A percentile compares a stretch with the other conserved stretches of the same genome.
These are phyloP conservation scores for Hortaea sp. DNA, from an alignment of 2,329 filamentous ascomycete species.

Conservation along the genomic window DNA sequence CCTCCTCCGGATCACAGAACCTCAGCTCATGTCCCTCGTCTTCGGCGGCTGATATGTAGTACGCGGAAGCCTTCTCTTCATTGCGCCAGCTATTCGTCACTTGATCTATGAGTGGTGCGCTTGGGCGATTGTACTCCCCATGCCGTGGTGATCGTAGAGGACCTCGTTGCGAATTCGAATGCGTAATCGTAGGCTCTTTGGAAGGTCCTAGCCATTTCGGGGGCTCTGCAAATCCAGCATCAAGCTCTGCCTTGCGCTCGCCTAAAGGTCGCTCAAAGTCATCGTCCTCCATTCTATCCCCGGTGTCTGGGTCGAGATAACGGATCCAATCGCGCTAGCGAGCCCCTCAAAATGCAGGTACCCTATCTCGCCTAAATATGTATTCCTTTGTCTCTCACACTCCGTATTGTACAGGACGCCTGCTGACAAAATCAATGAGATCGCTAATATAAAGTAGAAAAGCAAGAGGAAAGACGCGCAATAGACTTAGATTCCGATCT, in stretches of 20 bases:
- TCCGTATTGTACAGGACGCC: no score
- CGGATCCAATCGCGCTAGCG: no score
- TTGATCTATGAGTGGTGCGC: conserved; percentile 4
- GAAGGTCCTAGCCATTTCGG: not conserved
- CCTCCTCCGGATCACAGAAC: conserved; percentile 26
- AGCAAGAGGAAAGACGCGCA: no score
- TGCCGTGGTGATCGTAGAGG: not conserved
- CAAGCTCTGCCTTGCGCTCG: not conserved
- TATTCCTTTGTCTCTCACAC: no score
- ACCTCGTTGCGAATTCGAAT: not conserved
- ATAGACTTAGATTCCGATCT: no score
- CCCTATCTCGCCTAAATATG: no score
- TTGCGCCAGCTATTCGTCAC: conserved; percentile 9
- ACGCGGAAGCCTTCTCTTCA: not conserved
- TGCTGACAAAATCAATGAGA: no score
- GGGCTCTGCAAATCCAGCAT: not conserved
- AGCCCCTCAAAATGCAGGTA: no score
- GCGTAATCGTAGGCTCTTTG: not conserved
- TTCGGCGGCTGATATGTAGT: not conserved
- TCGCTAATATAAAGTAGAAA: no score
- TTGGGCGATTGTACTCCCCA: not conserved
- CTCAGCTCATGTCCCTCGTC: conserved; percentile 11
- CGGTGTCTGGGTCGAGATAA: not conserved
- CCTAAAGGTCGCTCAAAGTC: not conserved
- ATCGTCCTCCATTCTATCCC: not conserved